phyloP scores from a whole-genome alignment of 2,329 filamentous ascomycete genomes.

The Calonectria honghensis region DNA sequence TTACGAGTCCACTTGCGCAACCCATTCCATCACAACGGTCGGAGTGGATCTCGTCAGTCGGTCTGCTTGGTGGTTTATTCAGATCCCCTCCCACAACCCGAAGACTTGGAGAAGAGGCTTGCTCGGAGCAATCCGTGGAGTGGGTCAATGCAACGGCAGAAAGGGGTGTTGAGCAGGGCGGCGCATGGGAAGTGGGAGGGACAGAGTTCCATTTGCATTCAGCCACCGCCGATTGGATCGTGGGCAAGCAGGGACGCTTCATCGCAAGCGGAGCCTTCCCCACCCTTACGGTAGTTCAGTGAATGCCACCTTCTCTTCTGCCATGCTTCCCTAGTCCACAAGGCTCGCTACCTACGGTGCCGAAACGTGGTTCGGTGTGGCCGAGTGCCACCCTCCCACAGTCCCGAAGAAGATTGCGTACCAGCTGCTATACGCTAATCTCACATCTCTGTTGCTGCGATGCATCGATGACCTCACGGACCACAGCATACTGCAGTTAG shows the following conservation, averaged over 20 bases:
- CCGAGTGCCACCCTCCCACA: neutral
- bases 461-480: neutral
- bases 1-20: constrained; percentile 8
- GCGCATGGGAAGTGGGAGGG: neutral
- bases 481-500: neutral
- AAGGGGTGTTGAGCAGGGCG: neutral
- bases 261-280: neutral
- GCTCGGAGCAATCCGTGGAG: constrained; percentile 1
- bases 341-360: neutral
- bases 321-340: neutral
- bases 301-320: neutral
- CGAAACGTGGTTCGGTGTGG: neutral
- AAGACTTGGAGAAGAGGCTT: neutral
- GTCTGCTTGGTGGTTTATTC: neutral
- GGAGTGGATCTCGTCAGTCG: constrained; percentile 1
- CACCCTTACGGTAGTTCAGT: neutral
- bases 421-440: neutral
- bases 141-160: neutral
- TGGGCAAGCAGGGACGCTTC: neutral
- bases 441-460: neutral
- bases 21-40: neutral
- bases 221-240: constrained; percentile 2
- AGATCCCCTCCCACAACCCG: constrained; percentile 4
- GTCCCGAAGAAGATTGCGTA: neutral
- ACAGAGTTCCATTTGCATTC: neutral